Evolutionary conservation across 257 asterid species (phyloP).

Genomic region (Solanum bukasovii): DNA sequence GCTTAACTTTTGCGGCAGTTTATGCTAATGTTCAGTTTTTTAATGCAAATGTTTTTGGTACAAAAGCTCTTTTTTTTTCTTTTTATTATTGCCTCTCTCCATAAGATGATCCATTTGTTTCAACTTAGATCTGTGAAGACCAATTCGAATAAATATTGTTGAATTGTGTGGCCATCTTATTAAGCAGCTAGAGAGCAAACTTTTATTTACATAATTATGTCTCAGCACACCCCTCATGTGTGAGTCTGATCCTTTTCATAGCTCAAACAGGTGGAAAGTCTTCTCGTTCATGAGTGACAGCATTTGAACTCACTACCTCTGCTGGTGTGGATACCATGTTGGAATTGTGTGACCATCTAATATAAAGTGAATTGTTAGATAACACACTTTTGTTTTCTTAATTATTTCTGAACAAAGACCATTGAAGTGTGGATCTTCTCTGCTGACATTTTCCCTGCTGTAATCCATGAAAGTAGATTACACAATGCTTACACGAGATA

Average conservation of each 20-base stretch:
- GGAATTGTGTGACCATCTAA: not conserved
- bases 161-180: constrained; percentile 1
- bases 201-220: not conserved
- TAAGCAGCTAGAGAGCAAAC: not conserved
- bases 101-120: not conserved
- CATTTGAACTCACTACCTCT: not conserved
- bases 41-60: not conserved
- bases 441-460: not conserved
- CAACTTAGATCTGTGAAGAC: not conserved
- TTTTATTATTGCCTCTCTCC: not conserved
- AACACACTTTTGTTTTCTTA: not conserved
- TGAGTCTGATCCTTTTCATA: not conserved
- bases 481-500: not conserved
- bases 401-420: not conserved
- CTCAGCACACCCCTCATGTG: not conserved
- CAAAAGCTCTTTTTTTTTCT: not conserved
- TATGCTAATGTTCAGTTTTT: not conserved
- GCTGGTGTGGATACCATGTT: not conserved
- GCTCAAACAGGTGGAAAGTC: not conserved
- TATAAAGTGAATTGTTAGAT: not conserved
- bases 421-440: not conserved
- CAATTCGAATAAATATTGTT: not conserved
- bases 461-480: not conserved
- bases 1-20: not conserved
- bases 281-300: not conserved